Percentiles rank a stretch among this genome's conserved stretches.
phyloP scores from a whole-genome alignment of 129 eudicot genomes.

The Helianthus annuus region DNA sequence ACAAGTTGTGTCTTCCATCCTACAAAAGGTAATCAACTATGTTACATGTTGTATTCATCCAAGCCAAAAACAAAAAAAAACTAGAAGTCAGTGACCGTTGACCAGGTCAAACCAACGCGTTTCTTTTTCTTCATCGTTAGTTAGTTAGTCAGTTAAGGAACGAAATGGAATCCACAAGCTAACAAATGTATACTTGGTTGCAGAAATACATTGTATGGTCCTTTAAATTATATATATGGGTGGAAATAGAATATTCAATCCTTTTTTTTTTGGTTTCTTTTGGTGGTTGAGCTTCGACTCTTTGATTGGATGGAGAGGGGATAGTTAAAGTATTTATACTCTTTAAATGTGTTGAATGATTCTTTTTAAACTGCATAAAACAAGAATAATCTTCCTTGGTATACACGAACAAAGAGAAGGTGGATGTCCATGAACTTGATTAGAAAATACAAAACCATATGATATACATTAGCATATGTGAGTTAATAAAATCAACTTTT shows the following conservation, averaged over 20 bases:
- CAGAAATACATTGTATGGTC: conserved; percentile 5
- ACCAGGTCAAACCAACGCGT: conserved; percentile 27
- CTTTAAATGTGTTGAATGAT: too few relatives aligned
- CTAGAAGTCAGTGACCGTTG: conserved; percentile 16
- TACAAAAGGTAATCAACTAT: conserved; percentile 26
- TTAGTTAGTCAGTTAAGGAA: conserved; percentile 29
- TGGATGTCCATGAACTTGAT: conserved; percentile 1
- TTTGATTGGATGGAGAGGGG: not conserved
- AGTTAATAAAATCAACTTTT: too few relatives aligned
- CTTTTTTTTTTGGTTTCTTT: conserved; percentile 9
- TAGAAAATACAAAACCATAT: not conserved
- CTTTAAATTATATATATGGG: not conserved
- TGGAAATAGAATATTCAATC: conserved; percentile 7
- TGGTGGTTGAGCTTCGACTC: conserved; percentile 3
- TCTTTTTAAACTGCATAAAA: not conserved
- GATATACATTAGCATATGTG: too few relatives aligned
- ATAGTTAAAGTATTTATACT: not conserved
- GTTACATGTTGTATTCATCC: not conserved
- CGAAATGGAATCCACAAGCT: conserved; percentile 6
- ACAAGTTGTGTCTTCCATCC: conserved; percentile 27
- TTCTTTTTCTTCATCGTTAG: conserved; percentile 10
- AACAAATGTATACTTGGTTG: not conserved
- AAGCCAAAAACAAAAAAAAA: conserved; percentile 5
- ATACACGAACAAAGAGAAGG: not conserved
- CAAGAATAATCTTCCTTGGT: not conserved